Evolutionary conservation across 2,329 filamentous ascomycete species (phyloP).

Genomic region (Thyridium curvatum): DNA sequence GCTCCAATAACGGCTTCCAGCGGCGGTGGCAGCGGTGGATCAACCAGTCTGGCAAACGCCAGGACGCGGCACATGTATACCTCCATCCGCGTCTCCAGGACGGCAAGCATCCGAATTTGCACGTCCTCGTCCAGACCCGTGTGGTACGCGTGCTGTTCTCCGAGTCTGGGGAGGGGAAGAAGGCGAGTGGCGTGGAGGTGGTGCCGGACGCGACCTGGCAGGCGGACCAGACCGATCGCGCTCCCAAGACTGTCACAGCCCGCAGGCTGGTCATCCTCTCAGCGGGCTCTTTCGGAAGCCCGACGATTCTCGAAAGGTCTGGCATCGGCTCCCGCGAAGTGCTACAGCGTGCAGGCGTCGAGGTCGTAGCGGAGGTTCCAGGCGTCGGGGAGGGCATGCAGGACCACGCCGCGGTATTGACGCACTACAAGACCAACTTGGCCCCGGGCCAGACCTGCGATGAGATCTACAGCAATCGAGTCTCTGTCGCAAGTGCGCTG

Average conservation of each 20-base stretch:
- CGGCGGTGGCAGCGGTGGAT: constrained; percentile 18
- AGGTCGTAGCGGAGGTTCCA: constrained; percentile 27
- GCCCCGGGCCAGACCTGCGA: constrained; percentile 36
- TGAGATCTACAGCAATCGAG: constrained; percentile 14
- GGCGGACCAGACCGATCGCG: constrained; percentile 1
- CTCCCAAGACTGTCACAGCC: constrained; percentile 30
- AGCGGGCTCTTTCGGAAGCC: constrained; percentile 45
- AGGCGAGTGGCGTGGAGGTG: constrained; percentile 43
- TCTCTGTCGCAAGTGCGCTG: constrained; percentile 12
- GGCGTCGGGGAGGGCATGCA: constrained; percentile 32
- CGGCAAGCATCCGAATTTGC: constrained; percentile 39
- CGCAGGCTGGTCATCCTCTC: constrained; percentile 45
- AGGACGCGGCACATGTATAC: constrained; percentile 44
- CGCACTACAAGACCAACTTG: constrained; percentile 41
- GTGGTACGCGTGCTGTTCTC: constrained; percentile 44
- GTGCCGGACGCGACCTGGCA: constrained; percentile 28
- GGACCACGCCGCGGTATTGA: constrained; percentile 34
- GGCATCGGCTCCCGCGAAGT: constrained; percentile 48
- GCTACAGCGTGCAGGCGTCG: constrained; percentile 33
- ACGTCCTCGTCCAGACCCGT: constrained; percentile 44
- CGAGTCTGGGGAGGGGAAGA: constrained; percentile 16
- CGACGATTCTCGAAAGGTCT: constrained; percentile 54
- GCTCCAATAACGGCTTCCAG: constrained; percentile 22
- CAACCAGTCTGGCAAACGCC: constrained; percentile 36
- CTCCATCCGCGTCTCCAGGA: constrained; percentile 42